phyloP scores from a whole-genome alignment of 805 yeast species.

The Starmera dryadoides region DNA sequence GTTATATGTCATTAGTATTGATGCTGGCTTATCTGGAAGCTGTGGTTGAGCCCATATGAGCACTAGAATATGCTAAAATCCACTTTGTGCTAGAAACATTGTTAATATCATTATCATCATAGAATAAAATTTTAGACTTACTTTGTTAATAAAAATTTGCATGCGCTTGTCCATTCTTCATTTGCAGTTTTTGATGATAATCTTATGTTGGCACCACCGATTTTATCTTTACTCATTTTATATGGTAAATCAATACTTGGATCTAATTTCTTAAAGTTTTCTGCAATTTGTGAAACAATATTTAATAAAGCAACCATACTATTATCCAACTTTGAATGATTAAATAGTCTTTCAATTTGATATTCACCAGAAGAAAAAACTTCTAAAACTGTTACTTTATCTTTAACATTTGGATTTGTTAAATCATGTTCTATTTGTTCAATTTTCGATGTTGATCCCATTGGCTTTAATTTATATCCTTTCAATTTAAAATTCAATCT shows the following conservation, averaged over 20 bases:
- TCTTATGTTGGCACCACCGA: slow-evolving; percentile 73
- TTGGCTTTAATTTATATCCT: slow-evolving; percentile 63
- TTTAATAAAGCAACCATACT: slow-evolving; percentile 76
- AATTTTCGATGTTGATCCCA: slow-evolving; percentile 80
- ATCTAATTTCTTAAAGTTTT: slow-evolving; percentile 36
- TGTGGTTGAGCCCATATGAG: slow-evolving; percentile 17
- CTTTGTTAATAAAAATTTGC: slow-evolving; percentile 73
- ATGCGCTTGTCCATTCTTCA: slow-evolving; percentile 85
- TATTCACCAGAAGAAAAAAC: slow-evolving; percentile 65
- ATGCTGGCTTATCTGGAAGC: too few relatives aligned
- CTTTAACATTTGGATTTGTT: slow-evolving; percentile 25
- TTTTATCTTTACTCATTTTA: slow-evolving; percentile 57
- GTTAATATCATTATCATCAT: not conserved
- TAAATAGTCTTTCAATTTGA: slow-evolving; percentile 61
- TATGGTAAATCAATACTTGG: slow-evolving; percentile 64
- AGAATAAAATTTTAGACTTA: not conserved
- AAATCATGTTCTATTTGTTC: slow-evolving; percentile 42
- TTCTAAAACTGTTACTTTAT: slow-evolving; percentile 28
- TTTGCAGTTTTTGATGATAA: slow-evolving; percentile 56
- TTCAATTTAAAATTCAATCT: slow-evolving; percentile 47
- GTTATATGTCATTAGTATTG: too few relatives aligned
- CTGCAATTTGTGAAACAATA: slow-evolving; percentile 31
- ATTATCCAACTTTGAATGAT: slow-evolving; percentile 69
- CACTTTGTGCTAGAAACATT: slow-evolving; percentile 46
- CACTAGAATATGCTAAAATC: slow-evolving; percentile 70